A percentile compares a stretch with the other conserved stretches of the same genome.
Conservation (phyloP, 345 rosid genomes). For the rapeseed (Brassica napus) region DNA sequence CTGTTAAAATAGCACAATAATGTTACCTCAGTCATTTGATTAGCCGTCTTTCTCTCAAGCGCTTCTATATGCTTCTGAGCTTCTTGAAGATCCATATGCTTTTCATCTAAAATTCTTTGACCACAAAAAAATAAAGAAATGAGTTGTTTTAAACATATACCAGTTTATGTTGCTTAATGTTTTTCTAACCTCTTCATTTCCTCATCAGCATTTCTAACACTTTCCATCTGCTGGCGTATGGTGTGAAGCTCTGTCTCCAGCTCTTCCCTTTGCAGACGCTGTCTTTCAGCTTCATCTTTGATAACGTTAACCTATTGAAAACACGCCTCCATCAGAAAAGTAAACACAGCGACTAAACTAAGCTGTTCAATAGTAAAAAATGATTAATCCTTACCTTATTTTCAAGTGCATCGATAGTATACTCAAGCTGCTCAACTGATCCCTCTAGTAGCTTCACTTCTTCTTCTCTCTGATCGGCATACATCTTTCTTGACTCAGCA, state of each 20-base stretch:
- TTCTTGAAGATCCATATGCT: conserved; percentile 57
- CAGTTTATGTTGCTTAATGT: background rate
- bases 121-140: conserved; percentile 17
- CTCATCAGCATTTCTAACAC: conserved; percentile 56
- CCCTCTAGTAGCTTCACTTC: conserved; percentile 85
- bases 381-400: conserved; percentile 58
- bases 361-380: conserved; percentile 11
- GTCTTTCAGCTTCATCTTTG: conserved; percentile 92
- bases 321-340: conserved; percentile 30
- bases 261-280: conserved; percentile 85
- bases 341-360: background rate
- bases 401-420: conserved; percentile 77
- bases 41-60: conserved; percentile 56
- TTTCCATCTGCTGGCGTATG: conserved; percentile 71
- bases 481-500: conserved; percentile 67
- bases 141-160: conserved; percentile 19
- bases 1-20: background rate
- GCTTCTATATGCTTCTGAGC: conserved; percentile 52
- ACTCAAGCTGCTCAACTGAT: conserved; percentile 89
- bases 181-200: conserved; percentile 66
- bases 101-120: conserved; percentile 67
- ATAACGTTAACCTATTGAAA: conserved; percentile 74
- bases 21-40: conserved; percentile 70
- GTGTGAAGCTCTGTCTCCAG: conserved; percentile 77
- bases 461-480: conserved; percentile 80